phyloP scores from a whole-genome alignment of 2,329 filamentous ascomycete species.

The Fusarium albidum region DNA sequence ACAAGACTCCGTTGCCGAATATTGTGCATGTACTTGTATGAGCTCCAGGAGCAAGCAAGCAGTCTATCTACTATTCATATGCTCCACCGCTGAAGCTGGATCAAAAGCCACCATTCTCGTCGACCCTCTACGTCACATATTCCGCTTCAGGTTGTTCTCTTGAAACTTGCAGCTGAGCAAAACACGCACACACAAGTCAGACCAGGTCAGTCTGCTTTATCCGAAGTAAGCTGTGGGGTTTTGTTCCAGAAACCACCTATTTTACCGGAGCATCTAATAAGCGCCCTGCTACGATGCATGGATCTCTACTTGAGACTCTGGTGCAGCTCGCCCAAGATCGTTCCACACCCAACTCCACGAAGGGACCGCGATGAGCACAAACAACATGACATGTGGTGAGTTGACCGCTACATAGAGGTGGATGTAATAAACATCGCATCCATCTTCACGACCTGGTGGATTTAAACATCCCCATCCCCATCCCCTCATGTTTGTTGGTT shows the following conservation, averaged over 20 bases:
- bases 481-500: no score
- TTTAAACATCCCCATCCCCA: no score
- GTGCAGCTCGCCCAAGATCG: neutral
- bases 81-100: no score
- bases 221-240: neutral
- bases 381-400: neutral
- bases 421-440: neutral
- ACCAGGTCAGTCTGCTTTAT: neutral
- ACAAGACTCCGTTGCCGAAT: no score
- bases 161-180: neutral
- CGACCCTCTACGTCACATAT: neutral
- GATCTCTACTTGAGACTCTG: slow-evolving; percentile 9
- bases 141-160: slow-evolving; percentile 2
- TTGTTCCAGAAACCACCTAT: neutral
- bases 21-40: no score
- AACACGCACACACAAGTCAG: neutral
- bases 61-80: no score
- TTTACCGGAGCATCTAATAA: no score
- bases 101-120: no score
- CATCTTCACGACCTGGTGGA: no score
- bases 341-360: neutral
- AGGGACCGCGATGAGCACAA: no score
- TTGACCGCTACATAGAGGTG: neutral
- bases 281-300: no score
- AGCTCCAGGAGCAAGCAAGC: no score